Percentiles rank a stretch among this genome's conserved stretches.
Evolutionary conservation across 164 flowering plant genomes (phyloP).

Genomic region (Vitis cinerea): DNA sequence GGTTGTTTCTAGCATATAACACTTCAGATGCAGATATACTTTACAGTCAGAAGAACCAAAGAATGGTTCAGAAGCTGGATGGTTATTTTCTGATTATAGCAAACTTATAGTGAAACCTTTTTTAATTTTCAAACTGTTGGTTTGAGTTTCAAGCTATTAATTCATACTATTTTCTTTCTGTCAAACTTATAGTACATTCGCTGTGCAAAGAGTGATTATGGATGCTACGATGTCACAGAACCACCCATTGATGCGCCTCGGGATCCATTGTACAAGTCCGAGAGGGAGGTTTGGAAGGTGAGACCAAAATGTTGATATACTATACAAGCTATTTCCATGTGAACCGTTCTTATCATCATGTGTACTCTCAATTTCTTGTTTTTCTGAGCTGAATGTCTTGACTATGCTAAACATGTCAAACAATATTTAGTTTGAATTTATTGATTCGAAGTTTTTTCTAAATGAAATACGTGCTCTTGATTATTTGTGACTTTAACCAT

Average conservation of each 20-base stretch:
- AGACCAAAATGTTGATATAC: not conserved
- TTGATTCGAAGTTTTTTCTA: not conserved
- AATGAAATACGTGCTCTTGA: not conserved
- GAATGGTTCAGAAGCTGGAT: not conserved
- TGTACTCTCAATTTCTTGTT: not conserved
- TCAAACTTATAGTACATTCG: slow-evolving; percentile 68
- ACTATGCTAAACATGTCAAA: not conserved
- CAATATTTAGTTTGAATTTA: not conserved
- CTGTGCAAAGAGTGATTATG: slow-evolving; percentile 85
- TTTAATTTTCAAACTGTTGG: not conserved
- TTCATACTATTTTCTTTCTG: not conserved
- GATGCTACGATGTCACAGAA: slow-evolving; percentile 81
- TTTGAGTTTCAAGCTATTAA: not conserved
- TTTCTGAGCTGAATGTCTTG: not conserved
- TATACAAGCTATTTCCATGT: not conserved
- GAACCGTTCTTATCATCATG: not conserved
- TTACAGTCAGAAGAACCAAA: too few relatives aligned
- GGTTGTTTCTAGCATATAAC: too few relatives aligned
- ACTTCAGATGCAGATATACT: too few relatives aligned
- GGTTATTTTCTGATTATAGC: not conserved
- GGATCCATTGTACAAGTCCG: slow-evolving; percentile 84
- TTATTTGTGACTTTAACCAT: not conserved
- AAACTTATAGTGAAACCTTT: not conserved
- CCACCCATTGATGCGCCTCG: slow-evolving; percentile 94
- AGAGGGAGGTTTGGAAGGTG: slow-evolving; percentile 80